Conservation (phyloP, 75 land plant genomes). For the Cupressus sempervirens region DNA sequence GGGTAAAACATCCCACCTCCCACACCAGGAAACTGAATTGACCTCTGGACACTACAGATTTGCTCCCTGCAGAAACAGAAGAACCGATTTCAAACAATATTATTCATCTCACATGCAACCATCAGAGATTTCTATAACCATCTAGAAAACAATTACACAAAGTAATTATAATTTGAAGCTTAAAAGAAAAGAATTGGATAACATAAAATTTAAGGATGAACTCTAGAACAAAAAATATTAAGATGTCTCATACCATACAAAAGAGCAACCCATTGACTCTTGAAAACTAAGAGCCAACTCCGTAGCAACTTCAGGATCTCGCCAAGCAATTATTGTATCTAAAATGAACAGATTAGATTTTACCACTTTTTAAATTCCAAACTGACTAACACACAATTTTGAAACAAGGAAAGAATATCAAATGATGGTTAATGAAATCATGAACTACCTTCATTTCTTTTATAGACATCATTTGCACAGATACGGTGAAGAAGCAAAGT, state of each 20-base stretch:
- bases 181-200: background rate
- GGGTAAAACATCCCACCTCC: constrained; percentile 48
- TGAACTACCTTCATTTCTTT: constrained; percentile 73
- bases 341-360: background rate
- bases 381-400: background rate
- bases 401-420: no score
- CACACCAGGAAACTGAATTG: constrained; percentile 61
- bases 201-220: background rate
- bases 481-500: constrained; percentile 82
- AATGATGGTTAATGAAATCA: background rate
- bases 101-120: background rate
- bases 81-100: background rate
- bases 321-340: constrained; percentile 94
- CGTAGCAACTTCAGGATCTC: constrained; percentile 78
- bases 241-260: constrained; percentile 59
- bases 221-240: background rate
- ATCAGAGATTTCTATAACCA: background rate
- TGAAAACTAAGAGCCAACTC: constrained; percentile 96
- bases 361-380: background rate
- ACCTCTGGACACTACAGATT: constrained; percentile 81
- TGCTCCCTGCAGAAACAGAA: constrained; percentile 65
- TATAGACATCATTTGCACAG: constrained; percentile 82
- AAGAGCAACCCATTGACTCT: constrained; percentile 81
- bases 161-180: background rate
- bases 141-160: no score